Evolutionary conservation across 1,284 basidiomycete genomes (phyloP).

Genomic region (Heterobasidion parviporum): DNA sequence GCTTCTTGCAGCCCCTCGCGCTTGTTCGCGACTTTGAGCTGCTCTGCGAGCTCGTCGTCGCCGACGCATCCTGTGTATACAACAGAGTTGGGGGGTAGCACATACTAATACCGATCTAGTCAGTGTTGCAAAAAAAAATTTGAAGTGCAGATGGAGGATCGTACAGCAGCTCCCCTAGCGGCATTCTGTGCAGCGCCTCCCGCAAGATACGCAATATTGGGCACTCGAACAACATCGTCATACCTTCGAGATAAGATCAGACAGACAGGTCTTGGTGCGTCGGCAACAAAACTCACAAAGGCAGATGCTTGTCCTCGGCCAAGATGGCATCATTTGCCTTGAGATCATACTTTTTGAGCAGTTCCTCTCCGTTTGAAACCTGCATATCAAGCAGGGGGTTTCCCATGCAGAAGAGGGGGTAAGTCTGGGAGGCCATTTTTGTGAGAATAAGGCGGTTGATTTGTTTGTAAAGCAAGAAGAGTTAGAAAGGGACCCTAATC

Average conservation of each 20-base stretch:
- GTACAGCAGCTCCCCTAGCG: conserved; percentile 90
- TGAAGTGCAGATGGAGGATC: conserved; percentile 24
- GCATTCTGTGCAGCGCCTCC: conserved; percentile 97
- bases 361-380: conserved; percentile 73
- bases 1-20: conserved; percentile 86
- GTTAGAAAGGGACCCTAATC: no score
- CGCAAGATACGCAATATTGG: conserved; percentile 86
- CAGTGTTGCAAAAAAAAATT: conserved; percentile 3
- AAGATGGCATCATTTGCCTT: conserved; percentile 97
- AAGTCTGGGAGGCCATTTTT: conserved; percentile 16
- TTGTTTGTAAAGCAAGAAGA: no score
- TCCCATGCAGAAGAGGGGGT: conserved; percentile 72
- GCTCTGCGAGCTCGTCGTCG: conserved; percentile 84
- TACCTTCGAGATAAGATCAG: conserved; percentile 47
- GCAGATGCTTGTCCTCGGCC: conserved; percentile 82
- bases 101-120: conserved; percentile 48
- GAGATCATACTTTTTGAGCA: conserved; percentile 88
- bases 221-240: conserved; percentile 76
- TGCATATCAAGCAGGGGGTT: conserved; percentile 91
- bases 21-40: conserved; percentile 89
- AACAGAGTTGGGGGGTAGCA: conserved; percentile 84
- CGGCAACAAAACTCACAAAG: conserved; percentile 48
- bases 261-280: background rate
- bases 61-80: conserved; percentile 96
- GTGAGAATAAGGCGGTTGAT: background rate